phyloP scores from a whole-genome alignment of 2,329 filamentous ascomycete species.

The Drechslera avenae region DNA sequence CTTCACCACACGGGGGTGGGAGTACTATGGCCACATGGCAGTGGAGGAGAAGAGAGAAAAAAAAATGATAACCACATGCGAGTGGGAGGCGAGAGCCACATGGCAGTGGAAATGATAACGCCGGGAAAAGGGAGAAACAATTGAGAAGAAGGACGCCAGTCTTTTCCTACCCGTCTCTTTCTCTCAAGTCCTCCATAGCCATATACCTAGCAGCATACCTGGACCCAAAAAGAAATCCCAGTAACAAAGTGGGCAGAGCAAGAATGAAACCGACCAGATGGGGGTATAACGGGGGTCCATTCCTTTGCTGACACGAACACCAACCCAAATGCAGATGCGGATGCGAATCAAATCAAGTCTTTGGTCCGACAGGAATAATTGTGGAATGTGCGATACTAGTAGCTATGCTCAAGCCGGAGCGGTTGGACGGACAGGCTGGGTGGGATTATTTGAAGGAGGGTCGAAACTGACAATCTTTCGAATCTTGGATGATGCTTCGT shows the following conservation, averaged over 20 bases:
- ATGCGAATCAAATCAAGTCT: slow-evolving; percentile 12
- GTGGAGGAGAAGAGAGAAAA: too few relatives aligned
- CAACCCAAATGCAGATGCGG: slow-evolving; percentile 28
- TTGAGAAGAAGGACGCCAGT: slow-evolving; percentile 13
- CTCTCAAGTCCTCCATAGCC: slow-evolving; percentile 2
- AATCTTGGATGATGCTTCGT: slow-evolving; percentile 19
- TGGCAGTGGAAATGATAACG: not conserved
- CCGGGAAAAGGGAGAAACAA: not conserved
- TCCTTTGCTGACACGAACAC: slow-evolving; percentile 24
- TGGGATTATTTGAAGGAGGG: slow-evolving; percentile 11
- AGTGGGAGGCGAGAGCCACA: too few relatives aligned
- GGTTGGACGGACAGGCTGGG: slow-evolving; percentile 20
- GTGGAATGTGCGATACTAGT: slow-evolving; percentile 3
- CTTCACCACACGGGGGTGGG: not conserved
- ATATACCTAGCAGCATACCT: slow-evolving; percentile 1
- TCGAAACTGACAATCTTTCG: slow-evolving; percentile 20
- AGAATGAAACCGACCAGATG: slow-evolving; percentile 11
- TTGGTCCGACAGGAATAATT: slow-evolving; percentile 8
- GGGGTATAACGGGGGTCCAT: slow-evolving; percentile 28
- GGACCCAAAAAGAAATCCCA: not conserved
- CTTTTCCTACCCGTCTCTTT: slow-evolving; percentile 13
- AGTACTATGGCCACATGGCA: not conserved
- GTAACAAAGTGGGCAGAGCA: slow-evolving; percentile 1
- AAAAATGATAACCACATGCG: too few relatives aligned
- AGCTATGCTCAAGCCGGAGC: slow-evolving; percentile 14